Evolutionary conservation across 2,329 filamentous ascomycete species (phyloP), one percentile per base, ranked within the genome.

Genomic region (Onygena corvina): DNA sequence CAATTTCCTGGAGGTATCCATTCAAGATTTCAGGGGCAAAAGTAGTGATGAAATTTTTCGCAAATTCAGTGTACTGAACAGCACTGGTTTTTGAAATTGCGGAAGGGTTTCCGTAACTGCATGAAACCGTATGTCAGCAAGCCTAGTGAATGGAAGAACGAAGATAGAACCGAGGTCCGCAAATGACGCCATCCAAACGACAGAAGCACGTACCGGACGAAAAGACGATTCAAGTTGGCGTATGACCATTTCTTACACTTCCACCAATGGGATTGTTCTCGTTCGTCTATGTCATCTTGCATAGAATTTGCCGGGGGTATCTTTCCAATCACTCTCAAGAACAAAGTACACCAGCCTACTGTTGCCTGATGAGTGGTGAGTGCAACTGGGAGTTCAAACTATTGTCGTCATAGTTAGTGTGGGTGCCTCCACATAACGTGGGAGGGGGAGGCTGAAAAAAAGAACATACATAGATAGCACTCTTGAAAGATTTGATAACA

Each of bases 161-260:
- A 27, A 25, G 14, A 27, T 6, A 50, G 38, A 35, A 14, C 12
- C 29, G 23, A 31, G 40, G 3, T n/a, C n/a, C n/a, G 2, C n/a
- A 4, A 20, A 36, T 36, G 11, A 29, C 11, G 35, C 21, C 9
- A 12, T 11, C 35, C 31, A 47, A 60, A 48, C 21, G 18, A 1
- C 21, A 2, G n/a, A 23, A 21, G 31, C 12, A 65, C 75, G 53
- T 71, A 90, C 85, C 87, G 79, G 58, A 96, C 89, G 63, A 92
- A 98, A 14, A 98, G 78, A 54, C 92, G 80, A 71, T 98, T 98
- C 59, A 98, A 71, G 67, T 96, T 96, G 61, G 92, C 94, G 68
- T 95, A 98, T 11, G 90, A 85, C 92, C 92, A 96, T 70, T 98
- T 98, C 81, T 96, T 96, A 55, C 89, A 86, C 74, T 96, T 98